Base-by-base conservation (phyloP, 2,329 filamentous ascomycete species). In the Aspergillus fumigatiaffinis region DNA sequence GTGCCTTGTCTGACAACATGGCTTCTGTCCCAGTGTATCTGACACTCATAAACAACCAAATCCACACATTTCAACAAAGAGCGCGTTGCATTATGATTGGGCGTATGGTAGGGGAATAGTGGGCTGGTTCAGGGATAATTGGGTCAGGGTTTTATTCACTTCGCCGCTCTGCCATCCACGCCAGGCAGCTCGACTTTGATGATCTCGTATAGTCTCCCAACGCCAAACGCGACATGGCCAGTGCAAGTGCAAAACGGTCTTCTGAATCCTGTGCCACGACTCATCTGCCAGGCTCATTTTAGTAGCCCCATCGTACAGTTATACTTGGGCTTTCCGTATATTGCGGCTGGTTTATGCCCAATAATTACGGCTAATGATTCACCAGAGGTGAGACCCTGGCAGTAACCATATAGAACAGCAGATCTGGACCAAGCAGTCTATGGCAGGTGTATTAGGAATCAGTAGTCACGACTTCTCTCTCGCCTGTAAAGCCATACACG, bases 1-100 rank as follows among this genome's bases (percentile, higher is more conserved):
- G 55, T 65, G 55, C 63, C 65, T 65, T 66, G 62, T 66, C 66
- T 63, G 65, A 65, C 62, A 62, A 64, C 64, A 63, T 68, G 64
- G 63, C 62, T 62, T 66, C 60, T 47, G 26, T 65, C 64, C 66
- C 66, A 64, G 63, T 60, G 64, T 71, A 73, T 66, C 63, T 71
- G 67, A 72, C 66, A 66, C 64, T 71, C 67, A 69, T 68, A 66
- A 66, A 70, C 65, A 47, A 65, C 64, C 66, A 66, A 71, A 73
- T 69, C 63, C 68, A 72, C 67, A 69, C 66, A 68, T 71, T 68
- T 69, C 64, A 65, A 53, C 59, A 53, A 35, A 47, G 26, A 23
- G 17, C 14, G n/a, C 21, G 23, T 14, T 47, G 12, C 44, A 21
- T 49, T 50, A n/a, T 21, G 26, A 35, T 50, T 4, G 14, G 32